phyloP scores from a whole-genome alignment of 805 yeast genomes.

The Kuraishia molischiana region DNA sequence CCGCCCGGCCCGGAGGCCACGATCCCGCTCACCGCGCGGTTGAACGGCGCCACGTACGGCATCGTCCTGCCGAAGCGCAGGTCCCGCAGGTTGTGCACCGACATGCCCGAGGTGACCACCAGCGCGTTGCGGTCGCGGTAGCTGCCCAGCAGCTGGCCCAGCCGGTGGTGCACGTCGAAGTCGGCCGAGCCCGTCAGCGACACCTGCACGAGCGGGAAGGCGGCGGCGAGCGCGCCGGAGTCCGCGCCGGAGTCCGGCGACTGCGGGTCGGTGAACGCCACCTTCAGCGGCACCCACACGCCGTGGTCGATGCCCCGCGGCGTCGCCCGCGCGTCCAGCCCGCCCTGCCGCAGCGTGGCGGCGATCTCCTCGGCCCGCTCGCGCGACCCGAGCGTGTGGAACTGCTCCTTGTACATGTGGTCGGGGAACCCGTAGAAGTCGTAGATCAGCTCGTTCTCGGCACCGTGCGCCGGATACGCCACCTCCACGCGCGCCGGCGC shows the following conservation, averaged over 20 bases:
- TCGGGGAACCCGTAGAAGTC: constrained; percentile 71
- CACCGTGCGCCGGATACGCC: constrained; percentile 27
- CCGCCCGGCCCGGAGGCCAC: constrained; percentile 19
- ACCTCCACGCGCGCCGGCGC: constrained; percentile 34
- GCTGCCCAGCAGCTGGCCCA: constrained; percentile 46
- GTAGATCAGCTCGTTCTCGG: constrained; percentile 52
- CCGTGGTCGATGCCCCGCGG: constrained; percentile 79
- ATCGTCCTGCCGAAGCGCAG: constrained; percentile 17
- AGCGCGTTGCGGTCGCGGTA: constrained; percentile 43
- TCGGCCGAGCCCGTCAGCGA: constrained; percentile 33
- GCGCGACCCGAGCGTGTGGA: constrained; percentile 38
- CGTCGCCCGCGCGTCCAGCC: constrained; percentile 33
- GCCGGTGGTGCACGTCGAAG: constrained; percentile 32
- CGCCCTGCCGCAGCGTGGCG: constrained; percentile 26
- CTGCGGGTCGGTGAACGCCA: constrained; percentile 43
- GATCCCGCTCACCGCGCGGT: constrained; percentile 30
- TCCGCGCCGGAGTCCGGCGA: constrained; percentile 22
- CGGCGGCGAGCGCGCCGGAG: constrained; percentile 29
- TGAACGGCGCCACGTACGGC: constrained; percentile 48
- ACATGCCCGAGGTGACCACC: constrained; percentile 65
- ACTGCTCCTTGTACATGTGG: constrained; percentile 51
- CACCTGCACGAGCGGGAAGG: constrained; percentile 40
- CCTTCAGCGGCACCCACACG: constrained; percentile 71
- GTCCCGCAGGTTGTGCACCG: constrained; percentile 68
- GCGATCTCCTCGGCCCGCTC: constrained; percentile 35